These are phyloP conservation scores for Pleurotus ostreatus DNA, from an alignment of 768 basidiomycete genomes.

Conservation along the genomic window DNA sequence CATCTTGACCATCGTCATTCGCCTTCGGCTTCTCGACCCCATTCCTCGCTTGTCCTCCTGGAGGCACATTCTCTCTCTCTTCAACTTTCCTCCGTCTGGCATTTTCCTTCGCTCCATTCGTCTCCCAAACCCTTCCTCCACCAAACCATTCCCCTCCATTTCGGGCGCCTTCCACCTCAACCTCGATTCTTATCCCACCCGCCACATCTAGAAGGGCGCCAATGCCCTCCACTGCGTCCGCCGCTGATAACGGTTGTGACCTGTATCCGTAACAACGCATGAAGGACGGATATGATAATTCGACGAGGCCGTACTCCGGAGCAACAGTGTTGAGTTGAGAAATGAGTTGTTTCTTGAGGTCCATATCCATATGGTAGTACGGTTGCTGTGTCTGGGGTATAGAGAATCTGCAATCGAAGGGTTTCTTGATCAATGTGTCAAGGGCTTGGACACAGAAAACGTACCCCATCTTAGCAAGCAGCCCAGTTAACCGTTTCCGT, in stretches of 20 bases:
- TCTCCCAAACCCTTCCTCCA: slow-evolving; percentile 74
- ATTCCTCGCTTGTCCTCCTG: slow-evolving; percentile 17
- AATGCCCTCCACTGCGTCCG: slow-evolving; percentile 90
- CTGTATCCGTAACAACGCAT: slow-evolving; percentile 89
- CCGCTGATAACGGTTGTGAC: slow-evolving; percentile 82
- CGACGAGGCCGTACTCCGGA: slow-evolving; percentile 92
- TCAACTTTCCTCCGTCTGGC: slow-evolving; percentile 32
- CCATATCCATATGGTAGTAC: slow-evolving; percentile 95
- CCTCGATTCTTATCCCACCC: slow-evolving; percentile 83
- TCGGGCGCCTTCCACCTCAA: slow-evolving; percentile 83
- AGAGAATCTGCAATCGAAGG: slow-evolving; percentile 65
- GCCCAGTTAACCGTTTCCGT: slow-evolving; percentile 80
- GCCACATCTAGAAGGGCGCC: slow-evolving; percentile 88
- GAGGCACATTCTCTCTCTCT: slow-evolving; percentile 33
- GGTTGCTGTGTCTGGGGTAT: slow-evolving; percentile 91
- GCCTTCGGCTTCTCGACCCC: slow-evolving; percentile 19
- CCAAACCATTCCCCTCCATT: slow-evolving; percentile 98
- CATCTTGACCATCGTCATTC: slow-evolving; percentile 19
- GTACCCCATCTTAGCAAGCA: slow-evolving; percentile 98
- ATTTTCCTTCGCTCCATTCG: slow-evolving; percentile 33
- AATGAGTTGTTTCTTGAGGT: slow-evolving; percentile 77
- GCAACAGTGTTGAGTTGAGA: slow-evolving; percentile 84
- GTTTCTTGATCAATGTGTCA: no score
- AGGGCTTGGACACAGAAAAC: slow-evolving; percentile 16
- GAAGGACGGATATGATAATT: slow-evolving; percentile 92